Base-by-base conservation (phyloP, 805 yeast species). In the Phaffomyces opuntiae region DNA sequence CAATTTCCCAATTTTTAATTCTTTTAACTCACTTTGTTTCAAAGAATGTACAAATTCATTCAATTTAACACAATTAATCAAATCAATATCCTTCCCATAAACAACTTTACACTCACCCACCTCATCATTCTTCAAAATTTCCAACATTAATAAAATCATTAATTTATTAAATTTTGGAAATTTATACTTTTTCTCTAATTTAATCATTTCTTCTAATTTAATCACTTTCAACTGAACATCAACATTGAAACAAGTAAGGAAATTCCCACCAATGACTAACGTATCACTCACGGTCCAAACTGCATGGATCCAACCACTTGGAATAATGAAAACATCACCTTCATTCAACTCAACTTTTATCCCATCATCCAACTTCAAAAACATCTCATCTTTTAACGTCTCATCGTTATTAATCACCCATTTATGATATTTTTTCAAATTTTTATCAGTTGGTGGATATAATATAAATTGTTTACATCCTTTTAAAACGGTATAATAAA, bases 251-350 rank as follows among this genome's bases (percentile, higher is more conserved):
- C 79, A 59, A 0, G 95, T 87, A 26, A 89, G 66, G 60, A 82
- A 89, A 60, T 89, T 89, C 0, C 97, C 97, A 3, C 96, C 96
- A 45, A 89, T 76, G 3, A 89, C 88, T 3, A 88, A 65, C 0
- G 95, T 77, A 59, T 89, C 96, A 14, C 68, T 66, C 0, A 95
- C 91, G 0, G 96, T 88, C 56, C 79, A 79, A 0, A 89, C 97
- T 0, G 93, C 81, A 63, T 89, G 96, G 42, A 89, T 88, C 95
- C 96, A 89, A 0, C 96, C 96, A 37, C 93, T 80, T 4, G 97
- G 96, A 17, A 89, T 81, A 13, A 88, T 70, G 64, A 89, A 73
- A 25, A 88, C 70, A 56, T 89, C 96, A 1, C 95, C 95, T 1
- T 77, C 64, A 1, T 52, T 44, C 19, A 84, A 56, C 8, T 72